A percentile compares a stretch with the other conserved stretches of the same genome.
These are phyloP conservation scores for Daldinia loculata DNA, from an alignment of 495 filamentous ascomycete genomes.

Conservation along the genomic window DNA sequence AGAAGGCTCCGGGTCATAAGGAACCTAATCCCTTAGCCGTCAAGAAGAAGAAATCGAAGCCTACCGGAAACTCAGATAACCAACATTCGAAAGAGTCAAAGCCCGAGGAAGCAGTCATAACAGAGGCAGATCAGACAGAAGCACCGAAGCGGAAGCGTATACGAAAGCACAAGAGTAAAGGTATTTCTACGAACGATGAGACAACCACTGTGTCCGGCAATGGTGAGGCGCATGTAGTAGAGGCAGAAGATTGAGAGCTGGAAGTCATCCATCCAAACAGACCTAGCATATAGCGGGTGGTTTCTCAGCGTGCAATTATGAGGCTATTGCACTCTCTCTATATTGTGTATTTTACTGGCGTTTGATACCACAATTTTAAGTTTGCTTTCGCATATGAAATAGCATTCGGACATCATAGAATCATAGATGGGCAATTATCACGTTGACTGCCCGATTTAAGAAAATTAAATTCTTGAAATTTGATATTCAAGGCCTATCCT, in stretches of 20 bases:
- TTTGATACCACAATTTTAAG: neutral
- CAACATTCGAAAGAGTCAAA: slow-evolving; percentile 25
- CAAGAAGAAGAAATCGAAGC: slow-evolving; percentile 74
- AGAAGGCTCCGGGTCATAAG: slow-evolving; percentile 70
- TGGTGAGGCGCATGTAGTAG: slow-evolving; percentile 20
- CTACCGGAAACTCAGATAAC: slow-evolving; percentile 20
- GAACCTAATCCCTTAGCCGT: slow-evolving; percentile 89
- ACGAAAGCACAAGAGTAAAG: slow-evolving; percentile 53
- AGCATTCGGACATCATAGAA: neutral
- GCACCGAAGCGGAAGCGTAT: slow-evolving; percentile 55
- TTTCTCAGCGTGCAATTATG: neutral
- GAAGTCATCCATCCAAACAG: neutral
- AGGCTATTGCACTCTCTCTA: neutral
- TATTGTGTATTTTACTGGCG: slow-evolving; percentile 1
- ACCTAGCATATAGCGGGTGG: neutral
- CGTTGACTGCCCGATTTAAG: neutral
- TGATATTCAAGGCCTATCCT: neutral
- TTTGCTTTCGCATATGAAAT: neutral
- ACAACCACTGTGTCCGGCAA: slow-evolving; percentile 17
- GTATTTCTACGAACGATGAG: slow-evolving; percentile 16
- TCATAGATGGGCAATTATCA: neutral
- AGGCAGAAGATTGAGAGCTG: slow-evolving; percentile 30
- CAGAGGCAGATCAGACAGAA: slow-evolving; percentile 20
- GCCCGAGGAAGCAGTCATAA: slow-evolving; percentile 15
- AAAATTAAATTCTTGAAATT: neutral